Conservation (phyloP, 805 yeast genomes). For the Metschnikowia chrysomelidarum region DNA sequence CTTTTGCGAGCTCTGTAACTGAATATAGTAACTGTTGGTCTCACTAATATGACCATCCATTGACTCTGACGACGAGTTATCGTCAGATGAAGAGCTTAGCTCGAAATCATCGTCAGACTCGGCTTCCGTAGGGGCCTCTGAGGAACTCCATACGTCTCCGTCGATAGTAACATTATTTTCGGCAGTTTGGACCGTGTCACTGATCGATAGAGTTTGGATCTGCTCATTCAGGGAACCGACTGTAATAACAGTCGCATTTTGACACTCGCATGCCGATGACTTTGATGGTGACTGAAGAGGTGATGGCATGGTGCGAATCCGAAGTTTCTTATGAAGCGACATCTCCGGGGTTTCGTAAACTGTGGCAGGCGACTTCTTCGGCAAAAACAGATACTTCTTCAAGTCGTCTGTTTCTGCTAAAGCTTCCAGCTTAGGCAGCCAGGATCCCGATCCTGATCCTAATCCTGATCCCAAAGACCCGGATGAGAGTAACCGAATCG, state of each 20-base stretch:
- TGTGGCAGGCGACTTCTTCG: slow-evolving; percentile 36
- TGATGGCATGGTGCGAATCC: slow-evolving; percentile 33
- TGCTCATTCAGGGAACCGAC: too few species aligned
- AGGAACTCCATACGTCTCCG: slow-evolving; percentile 24
- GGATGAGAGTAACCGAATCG: slow-evolving; percentile 29
- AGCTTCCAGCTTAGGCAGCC: slow-evolving; percentile 6
- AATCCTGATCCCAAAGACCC: slow-evolving; percentile 12
- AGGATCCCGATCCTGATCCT: too few species aligned
- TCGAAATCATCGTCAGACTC: slow-evolving; percentile 16
- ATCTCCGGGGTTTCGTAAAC: slow-evolving; percentile 34
- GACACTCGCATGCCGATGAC: slow-evolving; percentile 1
- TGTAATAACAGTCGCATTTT: background rate
- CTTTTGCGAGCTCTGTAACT: slow-evolving; percentile 14
- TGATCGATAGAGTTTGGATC: too few species aligned
- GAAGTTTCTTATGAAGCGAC: slow-evolving; percentile 41
- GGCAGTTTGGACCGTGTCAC: background rate
- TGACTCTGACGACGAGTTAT: slow-evolving; percentile 6
- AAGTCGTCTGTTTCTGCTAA: slow-evolving; percentile 7
- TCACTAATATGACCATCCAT: slow-evolving; percentile 5
- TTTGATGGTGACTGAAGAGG: background rate
- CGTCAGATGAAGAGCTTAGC: slow-evolving; percentile 4
- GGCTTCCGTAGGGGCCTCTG: slow-evolving; percentile 25
- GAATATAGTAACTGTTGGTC: slow-evolving; percentile 23
- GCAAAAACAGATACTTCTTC: slow-evolving; percentile 10
- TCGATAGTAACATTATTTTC: slow-evolving; percentile 11